These are phyloP conservation scores for Colletotrichum viniferum DNA, from an alignment of 2,329 filamentous ascomycete genomes.

Conservation along the genomic window DNA sequence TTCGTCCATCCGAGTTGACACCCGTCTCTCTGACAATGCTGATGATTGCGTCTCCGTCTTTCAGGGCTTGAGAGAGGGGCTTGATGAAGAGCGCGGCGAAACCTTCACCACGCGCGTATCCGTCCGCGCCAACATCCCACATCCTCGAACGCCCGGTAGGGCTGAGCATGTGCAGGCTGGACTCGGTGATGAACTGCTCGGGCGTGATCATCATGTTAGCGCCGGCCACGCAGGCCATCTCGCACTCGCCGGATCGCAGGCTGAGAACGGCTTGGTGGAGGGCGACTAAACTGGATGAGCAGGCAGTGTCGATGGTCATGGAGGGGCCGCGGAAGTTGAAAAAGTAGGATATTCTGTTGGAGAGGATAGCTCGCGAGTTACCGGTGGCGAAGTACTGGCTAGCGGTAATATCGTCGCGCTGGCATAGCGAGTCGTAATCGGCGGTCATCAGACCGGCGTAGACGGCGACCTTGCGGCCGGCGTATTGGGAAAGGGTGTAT, in stretches of 20 bases:
- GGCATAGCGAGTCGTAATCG: constrained; percentile 32
- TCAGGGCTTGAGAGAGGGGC: constrained; percentile 42
- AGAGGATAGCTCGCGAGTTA: constrained; percentile 35
- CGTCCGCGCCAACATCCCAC: constrained; percentile 48
- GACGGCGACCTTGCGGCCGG: constrained; percentile 21
- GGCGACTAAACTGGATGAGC: constrained; percentile 47
- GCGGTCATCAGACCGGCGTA: constrained; percentile 28
- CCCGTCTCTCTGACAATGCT: constrained; percentile 42
- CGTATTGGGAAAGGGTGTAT: constrained; percentile 23
- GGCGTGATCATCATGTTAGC: constrained; percentile 28
- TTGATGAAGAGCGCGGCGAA: constrained; percentile 47
- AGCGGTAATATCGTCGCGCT: constrained; percentile 28
- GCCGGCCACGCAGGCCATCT: constrained; percentile 34
- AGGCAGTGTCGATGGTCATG: constrained; percentile 50
- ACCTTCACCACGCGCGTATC: constrained; percentile 55
- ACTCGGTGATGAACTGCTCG: constrained; percentile 25
- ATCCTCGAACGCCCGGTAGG: constrained; percentile 33
- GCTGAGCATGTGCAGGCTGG: constrained; percentile 27
- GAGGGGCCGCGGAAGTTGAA: constrained; percentile 44
- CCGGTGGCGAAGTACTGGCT: constrained; percentile 37
- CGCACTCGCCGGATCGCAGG: constrained; percentile 36
- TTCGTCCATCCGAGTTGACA: constrained; percentile 44
- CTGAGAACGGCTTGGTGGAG: constrained; percentile 44
- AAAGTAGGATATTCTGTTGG: constrained; percentile 46
- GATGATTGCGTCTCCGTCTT: constrained; percentile 38